Base-by-base conservation (phyloP, 1,139 yeast genomes). In the Nadsonia starkeyi-henricii region DNA sequence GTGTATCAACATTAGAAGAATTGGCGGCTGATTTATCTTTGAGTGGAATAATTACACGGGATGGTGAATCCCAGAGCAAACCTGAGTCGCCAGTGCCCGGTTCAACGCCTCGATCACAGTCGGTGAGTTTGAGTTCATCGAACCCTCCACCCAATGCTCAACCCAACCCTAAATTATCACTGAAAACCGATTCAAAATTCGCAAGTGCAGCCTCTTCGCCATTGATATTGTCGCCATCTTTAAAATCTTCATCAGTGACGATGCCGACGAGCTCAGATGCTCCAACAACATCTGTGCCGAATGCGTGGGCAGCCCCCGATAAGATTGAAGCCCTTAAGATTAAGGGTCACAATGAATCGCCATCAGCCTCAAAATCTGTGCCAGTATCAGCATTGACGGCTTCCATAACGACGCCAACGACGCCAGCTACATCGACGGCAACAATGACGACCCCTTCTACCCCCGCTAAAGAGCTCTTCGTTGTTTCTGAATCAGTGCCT, bases 1-100 rank as follows among this genome's bases (percentile, higher is more conserved):
- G 61, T 26, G 60, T 56, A 39, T 60, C 67, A 5, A 46, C 48
- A 15, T 53, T 67, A 33, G 70, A 66, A 46, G 70, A 67, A 44
- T 56, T 67, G 45, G 70, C 71, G 5, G 60, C 57, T 9, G 69
- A 66, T 19, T 39, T 51, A 3, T 46, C 51, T 12, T 15, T 55
- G 23, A 23, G 51, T 19, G 42, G 48, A 26, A n/a, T n/a, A n/a
- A 42, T 20, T 17, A 47, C 20, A 26, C 37, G 41, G 13, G 45
- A 43, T 30, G 44, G 42, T 26, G 46, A 43, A 26, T 46, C 13
- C 23, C 46, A n/a, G 30, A 12, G 30, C 12, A 26, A 26, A 26
- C 12, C 30, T 12, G 30, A 26, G 12, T 26, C 30, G 12, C 30
- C 30, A 12, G 30, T 26, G 12, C 30, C 12, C 9, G 30, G 30